Evolutionary conservation across 2,329 filamentous ascomycete species (phyloP).

Genomic region (Diaporthe sp.): DNA sequence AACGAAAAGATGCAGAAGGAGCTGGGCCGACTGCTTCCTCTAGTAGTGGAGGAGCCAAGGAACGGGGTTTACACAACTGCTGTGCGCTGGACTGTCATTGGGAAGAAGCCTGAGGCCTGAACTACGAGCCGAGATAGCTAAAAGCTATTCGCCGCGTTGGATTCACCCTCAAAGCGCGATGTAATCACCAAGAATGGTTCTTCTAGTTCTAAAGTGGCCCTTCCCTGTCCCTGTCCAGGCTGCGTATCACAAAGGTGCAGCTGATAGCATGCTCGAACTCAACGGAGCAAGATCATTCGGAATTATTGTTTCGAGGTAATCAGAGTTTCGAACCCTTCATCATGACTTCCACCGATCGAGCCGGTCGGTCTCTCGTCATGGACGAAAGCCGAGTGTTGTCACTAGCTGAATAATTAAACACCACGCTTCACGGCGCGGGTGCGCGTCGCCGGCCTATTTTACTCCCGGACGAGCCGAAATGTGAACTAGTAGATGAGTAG

Average conservation of each 20-base stretch:
- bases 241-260: not conserved
- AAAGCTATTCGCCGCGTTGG: no score
- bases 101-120: conserved; percentile 36
- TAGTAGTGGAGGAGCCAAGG: conserved; percentile 39
- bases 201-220: no score
- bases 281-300: no score
- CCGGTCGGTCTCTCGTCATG: not conserved
- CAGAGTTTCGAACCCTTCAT: not conserved
- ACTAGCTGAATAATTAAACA: not conserved
- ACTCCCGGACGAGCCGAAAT: not conserved
- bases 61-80: conserved; percentile 36
- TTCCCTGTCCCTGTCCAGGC: not conserved
- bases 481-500: not conserved
- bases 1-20: conserved; percentile 42
- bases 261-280: not conserved
- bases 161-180: no score
- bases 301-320: not conserved
- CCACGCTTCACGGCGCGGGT: no score
- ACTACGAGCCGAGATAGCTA: not conserved
- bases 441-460: not conserved
- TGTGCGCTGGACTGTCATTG: conserved; percentile 37
- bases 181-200: no score
- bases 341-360: no score
- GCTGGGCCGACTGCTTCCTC: conserved; percentile 41
- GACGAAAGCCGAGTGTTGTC: not conserved